These are phyloP conservation scores for Sphaerulina vaccinii DNA, from an alignment of 2,329 filamentous ascomycete species.

Conservation along the genomic window DNA sequence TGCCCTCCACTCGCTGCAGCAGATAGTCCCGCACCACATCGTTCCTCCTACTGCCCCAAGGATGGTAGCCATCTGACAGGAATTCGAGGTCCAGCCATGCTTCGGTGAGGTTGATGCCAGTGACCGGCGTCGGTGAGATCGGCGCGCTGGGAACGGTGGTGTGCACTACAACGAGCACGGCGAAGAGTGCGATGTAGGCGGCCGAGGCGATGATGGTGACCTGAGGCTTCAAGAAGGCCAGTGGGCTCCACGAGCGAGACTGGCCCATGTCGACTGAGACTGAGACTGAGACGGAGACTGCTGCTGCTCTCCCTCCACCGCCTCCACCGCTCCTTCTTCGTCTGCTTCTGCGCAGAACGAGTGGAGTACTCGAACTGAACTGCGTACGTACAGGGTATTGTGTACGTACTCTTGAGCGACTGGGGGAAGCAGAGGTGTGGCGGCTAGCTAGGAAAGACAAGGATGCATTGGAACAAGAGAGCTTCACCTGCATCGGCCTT, in stretches of 20 bases:
- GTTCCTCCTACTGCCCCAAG: constrained; percentile 63
- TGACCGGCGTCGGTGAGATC: constrained; percentile 45
- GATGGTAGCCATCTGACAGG: constrained; percentile 75
- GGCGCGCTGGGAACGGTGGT: constrained; percentile 76
- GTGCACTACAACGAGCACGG: constrained; percentile 68
- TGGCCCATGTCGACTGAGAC: constrained; percentile 5
- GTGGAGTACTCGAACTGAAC: too few species aligned
- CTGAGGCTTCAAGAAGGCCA: constrained; percentile 38
- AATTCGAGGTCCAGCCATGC: constrained; percentile 81
- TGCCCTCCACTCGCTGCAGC: constrained; percentile 66
- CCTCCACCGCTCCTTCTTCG: too few species aligned
- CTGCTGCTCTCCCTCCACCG: constrained; percentile 1
- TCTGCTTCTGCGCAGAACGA: too few species aligned
- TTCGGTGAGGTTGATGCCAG: constrained; percentile 78
- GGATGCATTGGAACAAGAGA: too few species aligned
- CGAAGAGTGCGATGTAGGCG: constrained; percentile 77
- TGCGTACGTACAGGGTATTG: too few species aligned
- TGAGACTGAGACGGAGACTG: too few species aligned
- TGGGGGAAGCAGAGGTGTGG: too few species aligned
- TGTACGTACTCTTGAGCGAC: too few species aligned
- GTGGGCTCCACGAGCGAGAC: constrained; percentile 35
- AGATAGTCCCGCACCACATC: constrained; percentile 77
- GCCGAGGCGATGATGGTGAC: constrained; percentile 77
- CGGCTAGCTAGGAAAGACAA: too few species aligned
- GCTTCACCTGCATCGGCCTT: neutral